Evolutionary conservation across 2,329 filamentous ascomycete species (phyloP).

Genomic region (Calonectria pseudoturangicola): DNA sequence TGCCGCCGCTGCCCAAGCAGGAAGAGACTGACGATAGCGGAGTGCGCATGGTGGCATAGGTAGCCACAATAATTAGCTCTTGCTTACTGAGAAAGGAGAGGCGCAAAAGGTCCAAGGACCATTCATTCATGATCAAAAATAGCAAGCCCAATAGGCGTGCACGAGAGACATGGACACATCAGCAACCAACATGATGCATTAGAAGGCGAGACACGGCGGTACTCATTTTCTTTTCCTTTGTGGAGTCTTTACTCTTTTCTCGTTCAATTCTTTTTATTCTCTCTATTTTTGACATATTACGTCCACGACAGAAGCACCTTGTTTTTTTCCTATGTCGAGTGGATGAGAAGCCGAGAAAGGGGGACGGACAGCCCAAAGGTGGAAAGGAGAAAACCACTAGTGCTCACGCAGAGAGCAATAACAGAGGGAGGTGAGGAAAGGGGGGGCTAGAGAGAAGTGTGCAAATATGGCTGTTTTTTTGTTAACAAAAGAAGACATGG

Average conservation of each 20-base stretch:
- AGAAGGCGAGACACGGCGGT: conserved; percentile 54
- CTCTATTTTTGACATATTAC: conserved; percentile 50
- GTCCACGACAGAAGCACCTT: conserved; percentile 48
- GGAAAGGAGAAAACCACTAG: background rate
- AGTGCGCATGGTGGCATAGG: conserved; percentile 59
- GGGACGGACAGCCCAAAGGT: conserved; percentile 32
- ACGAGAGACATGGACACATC: conserved; percentile 53
- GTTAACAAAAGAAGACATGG: conserved; percentile 59
- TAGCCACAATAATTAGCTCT: conserved; percentile 47
- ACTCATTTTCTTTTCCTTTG: conserved; percentile 45
- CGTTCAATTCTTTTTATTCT: conserved; percentile 47
- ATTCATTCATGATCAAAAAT: conserved; percentile 54
- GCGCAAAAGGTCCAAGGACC: conserved; percentile 34
- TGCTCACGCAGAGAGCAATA: conserved; percentile 8
- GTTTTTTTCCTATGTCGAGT: conserved; percentile 49
- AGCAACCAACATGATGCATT: conserved; percentile 54
- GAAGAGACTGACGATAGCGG: conserved; percentile 54
- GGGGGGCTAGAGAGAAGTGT: conserved; percentile 43
- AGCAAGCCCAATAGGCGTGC: conserved; percentile 48
- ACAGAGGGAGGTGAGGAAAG: conserved; percentile 13
- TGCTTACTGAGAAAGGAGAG: conserved; percentile 48
- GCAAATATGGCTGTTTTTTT: conserved; percentile 55
- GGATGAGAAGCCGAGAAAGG: conserved; percentile 37
- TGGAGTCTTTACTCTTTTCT: conserved; percentile 39
- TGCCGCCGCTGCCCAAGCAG: conserved; percentile 72